These are phyloP conservation scores for Ambrosia hybrid DNA, from an alignment of 140 eudicot species.

Conservation along the genomic window DNA sequence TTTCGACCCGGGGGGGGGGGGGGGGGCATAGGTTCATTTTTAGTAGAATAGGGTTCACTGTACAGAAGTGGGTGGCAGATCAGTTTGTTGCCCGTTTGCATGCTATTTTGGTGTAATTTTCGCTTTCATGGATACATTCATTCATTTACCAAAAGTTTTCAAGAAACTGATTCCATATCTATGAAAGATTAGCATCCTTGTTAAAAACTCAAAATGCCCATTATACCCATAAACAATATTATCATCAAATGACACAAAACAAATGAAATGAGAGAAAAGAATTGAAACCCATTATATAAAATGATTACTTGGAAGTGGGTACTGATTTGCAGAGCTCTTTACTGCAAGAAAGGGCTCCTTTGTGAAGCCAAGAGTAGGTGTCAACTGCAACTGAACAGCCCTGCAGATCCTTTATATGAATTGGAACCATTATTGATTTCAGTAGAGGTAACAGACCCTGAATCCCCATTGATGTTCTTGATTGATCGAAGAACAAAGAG, in stretches of 20 bases:
- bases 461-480: constrained; percentile 57
- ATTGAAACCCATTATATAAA: constrained; percentile 23
- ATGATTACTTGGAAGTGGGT: constrained; percentile 70
- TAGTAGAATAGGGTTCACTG: too few relatives aligned
- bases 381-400: constrained; percentile 86
- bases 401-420: constrained; percentile 74
- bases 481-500: not conserved
- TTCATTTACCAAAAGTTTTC: too few relatives aligned
- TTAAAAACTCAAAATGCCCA: not conserved
- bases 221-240: too few relatives aligned
- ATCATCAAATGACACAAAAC: not conserved
- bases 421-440: constrained; percentile 83
- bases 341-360: constrained; percentile 96
- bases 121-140: too few relatives aligned
- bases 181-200: too few relatives aligned
- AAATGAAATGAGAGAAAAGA: not conserved
- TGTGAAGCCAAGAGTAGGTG: constrained; percentile 98
- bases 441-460: constrained; percentile 80
- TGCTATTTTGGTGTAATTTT: too few relatives aligned
- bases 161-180: too few relatives aligned
- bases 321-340: constrained; percentile 73
- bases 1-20: too few relatives aligned
- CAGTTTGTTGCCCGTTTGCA: too few relatives aligned
- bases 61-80: too few relatives aligned
- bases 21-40: too few relatives aligned